phyloP scores from a whole-genome alignment of 2,329 filamentous ascomycete genomes.

The Colletotrichum sp. region DNA sequence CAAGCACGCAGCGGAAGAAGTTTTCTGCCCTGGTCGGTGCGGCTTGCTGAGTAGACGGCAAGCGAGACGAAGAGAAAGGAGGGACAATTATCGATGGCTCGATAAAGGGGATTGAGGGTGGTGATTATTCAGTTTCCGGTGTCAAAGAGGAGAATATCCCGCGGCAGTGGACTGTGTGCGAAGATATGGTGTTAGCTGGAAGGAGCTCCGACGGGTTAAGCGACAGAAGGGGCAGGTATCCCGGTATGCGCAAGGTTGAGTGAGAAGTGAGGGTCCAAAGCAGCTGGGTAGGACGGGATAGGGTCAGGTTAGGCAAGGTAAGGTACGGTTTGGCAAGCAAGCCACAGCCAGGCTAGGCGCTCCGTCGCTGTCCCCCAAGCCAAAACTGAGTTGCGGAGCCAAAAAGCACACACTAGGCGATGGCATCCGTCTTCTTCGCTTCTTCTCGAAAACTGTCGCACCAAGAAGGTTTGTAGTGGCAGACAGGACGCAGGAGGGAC shows the following conservation, averaged over 20 bases:
- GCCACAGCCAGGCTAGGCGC: neutral
- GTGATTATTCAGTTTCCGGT: neutral
- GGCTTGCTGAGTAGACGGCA: neutral
- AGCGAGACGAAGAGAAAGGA: neutral
- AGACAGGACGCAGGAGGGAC: neutral
- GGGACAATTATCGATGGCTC: neutral
- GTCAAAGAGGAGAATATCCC: neutral
- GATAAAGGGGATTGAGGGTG: neutral
- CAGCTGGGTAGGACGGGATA: neutral
- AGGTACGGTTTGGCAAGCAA: neutral
- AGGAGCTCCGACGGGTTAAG: conserved; percentile 18
- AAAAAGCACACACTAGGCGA: neutral
- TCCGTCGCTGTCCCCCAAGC: neutral
- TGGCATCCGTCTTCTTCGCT: neutral
- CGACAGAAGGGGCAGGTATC: conserved; percentile 17
- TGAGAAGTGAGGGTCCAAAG: conserved; percentile 11
- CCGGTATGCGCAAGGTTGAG: conserved; percentile 7
- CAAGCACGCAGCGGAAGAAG: neutral
- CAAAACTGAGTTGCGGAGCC: neutral
- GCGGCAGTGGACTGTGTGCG: neutral
- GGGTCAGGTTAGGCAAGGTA: neutral
- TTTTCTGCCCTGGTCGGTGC: neutral
- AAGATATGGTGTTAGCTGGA: conserved; percentile 6
- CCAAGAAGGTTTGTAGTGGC: neutral
- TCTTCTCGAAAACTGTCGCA: conserved; percentile 6